Evolutionary conservation across 2,329 filamentous ascomycete species (phyloP).

Genomic region (Fusarium sp.): DNA sequence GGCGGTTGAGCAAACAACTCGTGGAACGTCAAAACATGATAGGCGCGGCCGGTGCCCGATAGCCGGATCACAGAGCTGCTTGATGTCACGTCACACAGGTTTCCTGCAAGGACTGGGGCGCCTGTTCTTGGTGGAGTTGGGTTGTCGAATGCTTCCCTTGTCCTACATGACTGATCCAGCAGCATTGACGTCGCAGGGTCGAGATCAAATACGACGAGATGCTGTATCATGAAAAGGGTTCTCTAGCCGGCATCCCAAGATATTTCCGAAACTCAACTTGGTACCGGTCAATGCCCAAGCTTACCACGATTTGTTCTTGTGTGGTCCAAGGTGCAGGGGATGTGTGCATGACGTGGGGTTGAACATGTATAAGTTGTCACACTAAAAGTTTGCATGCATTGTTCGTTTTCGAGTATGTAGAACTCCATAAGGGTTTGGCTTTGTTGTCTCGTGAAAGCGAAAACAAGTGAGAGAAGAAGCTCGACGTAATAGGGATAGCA

Average conservation of each 20-base stretch:
- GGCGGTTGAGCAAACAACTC: constrained; percentile 28
- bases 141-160: constrained; percentile 35
- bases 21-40: constrained; percentile 24
- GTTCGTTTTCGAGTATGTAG: constrained; percentile 15
- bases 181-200: constrained; percentile 18
- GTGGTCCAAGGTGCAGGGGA: constrained; percentile 8
- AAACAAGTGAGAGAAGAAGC: constrained; percentile 30
- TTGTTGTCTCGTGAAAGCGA: constrained; percentile 30
- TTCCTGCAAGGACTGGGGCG: constrained; percentile 13
- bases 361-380: constrained; percentile 5
- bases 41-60: constrained; percentile 26
- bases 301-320: constrained; percentile 6
- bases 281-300: constrained; percentile 40
- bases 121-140: constrained; percentile 16
- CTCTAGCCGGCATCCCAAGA: constrained; percentile 1
- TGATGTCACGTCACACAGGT: constrained; percentile 18
- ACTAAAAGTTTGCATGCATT: constrained; percentile 10
- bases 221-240: constrained; percentile 27
- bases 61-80: constrained; percentile 29
- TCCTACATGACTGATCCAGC: constrained; percentile 38
- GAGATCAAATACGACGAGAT: constrained; percentile 1
- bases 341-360: constrained; percentile 20
- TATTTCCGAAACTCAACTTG: constrained; percentile 9
- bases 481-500: constrained; percentile 1
- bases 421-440: constrained; percentile 19